Evolutionary conservation across 2,329 filamentous ascomycete genomes (phyloP).

Genomic region (Phoma herbarum): DNA sequence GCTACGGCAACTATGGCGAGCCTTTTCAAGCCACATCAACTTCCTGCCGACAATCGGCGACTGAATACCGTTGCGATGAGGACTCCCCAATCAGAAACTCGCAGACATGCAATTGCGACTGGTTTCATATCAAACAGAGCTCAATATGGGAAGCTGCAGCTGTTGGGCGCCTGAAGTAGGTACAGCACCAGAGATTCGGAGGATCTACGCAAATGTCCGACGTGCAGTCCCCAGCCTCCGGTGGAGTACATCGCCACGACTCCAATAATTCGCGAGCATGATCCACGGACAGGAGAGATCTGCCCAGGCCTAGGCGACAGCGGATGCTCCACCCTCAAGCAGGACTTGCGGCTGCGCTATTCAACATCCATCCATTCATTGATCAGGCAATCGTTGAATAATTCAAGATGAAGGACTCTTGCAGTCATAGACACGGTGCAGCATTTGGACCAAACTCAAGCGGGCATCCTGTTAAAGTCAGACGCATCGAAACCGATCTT

Average conservation of each 20-base stretch:
- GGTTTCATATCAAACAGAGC: not conserved
- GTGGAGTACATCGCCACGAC: constrained; percentile 9
- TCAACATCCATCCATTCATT: constrained; percentile 3
- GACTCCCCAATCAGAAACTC: not conserved
- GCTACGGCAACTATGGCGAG: constrained; percentile 22
- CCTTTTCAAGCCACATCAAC: constrained; percentile 15
- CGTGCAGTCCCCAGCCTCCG: constrained; percentile 6
- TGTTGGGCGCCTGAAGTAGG: constrained; percentile 2
- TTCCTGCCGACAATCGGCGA: constrained; percentile 19
- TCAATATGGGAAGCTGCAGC: not conserved
- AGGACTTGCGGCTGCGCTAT: constrained; percentile 1
- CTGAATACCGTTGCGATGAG: constrained; percentile 4
- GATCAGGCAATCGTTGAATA: constrained; percentile 4
- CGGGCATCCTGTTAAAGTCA: not conserved
- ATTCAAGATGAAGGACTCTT: constrained; percentile 6
- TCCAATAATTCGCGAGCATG: not conserved
- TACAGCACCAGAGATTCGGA: constrained; percentile 16
- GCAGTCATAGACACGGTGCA: constrained; percentile 1
- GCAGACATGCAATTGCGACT: not conserved
- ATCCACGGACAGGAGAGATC: constrained; percentile 7
- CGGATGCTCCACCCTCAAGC: not conserved
- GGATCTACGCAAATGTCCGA: not conserved
- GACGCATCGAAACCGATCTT: not conserved
- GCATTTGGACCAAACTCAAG: constrained; percentile 1
- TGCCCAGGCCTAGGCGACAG: constrained; percentile 3